Conservation (phyloP, 805 yeast species). For the Torulaspora delbrueckii region DNA sequence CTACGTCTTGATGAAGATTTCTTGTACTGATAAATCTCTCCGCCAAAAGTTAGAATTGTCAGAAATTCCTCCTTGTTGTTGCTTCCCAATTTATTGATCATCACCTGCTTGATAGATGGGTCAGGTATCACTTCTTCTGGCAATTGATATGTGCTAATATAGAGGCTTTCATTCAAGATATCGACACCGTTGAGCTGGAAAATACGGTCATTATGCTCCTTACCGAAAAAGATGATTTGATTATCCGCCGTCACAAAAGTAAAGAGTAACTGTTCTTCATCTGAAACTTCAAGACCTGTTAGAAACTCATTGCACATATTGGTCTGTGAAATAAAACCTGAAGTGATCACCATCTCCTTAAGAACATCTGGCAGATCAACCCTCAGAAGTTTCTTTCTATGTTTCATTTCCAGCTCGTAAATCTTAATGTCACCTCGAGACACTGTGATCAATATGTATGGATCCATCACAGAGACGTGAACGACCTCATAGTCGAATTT, state of each 20-base stretch:
- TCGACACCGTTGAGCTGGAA: conserved; percentile 38
- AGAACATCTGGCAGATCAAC: conserved; percentile 37
- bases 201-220: conserved; percentile 42
- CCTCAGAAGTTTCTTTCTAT: conserved; percentile 35
- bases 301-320: conserved; percentile 42
- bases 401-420: conserved; percentile 40
- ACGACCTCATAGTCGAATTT: conserved; percentile 58
- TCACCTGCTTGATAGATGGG: conserved; percentile 67
- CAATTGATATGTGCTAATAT: conserved; percentile 33
- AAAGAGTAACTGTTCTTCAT: conserved; percentile 41
- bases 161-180: conserved; percentile 39
- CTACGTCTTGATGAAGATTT: conserved; percentile 34
- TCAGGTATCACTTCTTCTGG: conserved; percentile 50
- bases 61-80: conserved; percentile 54
- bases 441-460: conserved; percentile 56
- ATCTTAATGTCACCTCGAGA: conserved; percentile 68
- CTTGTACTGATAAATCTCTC: conserved; percentile 68
- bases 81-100: conserved; percentile 63
- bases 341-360: conserved; percentile 53
- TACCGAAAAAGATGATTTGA: conserved; percentile 58
- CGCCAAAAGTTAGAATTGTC: conserved; percentile 72
- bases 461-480: conserved; percentile 58
- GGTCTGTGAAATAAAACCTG: conserved; percentile 59
- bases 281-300: conserved; percentile 20
- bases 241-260: conserved; percentile 74